Conservation (phyloP, 768 basidiomycete species). For the Hydnomerulius pinastri region DNA sequence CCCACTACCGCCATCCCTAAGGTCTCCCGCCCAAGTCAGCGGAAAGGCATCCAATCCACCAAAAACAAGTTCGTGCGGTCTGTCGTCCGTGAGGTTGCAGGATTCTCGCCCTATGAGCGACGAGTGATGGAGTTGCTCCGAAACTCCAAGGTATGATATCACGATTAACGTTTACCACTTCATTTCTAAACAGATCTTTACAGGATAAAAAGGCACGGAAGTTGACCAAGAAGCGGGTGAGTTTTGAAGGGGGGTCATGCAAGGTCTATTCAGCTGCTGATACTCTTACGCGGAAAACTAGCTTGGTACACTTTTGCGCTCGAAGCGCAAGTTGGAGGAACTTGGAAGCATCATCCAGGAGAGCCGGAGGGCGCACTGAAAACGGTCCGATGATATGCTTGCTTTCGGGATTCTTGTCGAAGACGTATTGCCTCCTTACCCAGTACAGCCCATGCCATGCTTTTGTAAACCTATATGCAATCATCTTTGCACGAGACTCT, state of each 20-base stretch:
- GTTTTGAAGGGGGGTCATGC: conserved; percentile 31
- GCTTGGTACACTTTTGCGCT: conserved; percentile 97
- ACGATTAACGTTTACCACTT: not conserved
- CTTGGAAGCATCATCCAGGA: conserved; percentile 89
- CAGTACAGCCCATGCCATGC: conserved; percentile 10
- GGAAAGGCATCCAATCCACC: conserved; percentile 88
- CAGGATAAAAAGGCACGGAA: conserved; percentile 99
- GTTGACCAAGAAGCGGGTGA: conserved; percentile 98
- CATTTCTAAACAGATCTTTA: conserved; percentile 2
- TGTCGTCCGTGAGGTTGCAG: conserved; percentile 94
- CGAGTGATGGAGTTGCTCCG: conserved; percentile 97
- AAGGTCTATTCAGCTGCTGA: not conserved
- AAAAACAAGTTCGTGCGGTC: conserved; percentile 94
- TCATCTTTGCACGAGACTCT: not conserved
- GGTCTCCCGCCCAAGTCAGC: conserved; percentile 76
- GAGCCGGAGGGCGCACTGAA: conserved; percentile 74
- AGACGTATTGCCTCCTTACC: not conserved
- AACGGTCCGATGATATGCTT: not conserved
- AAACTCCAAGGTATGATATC: conserved; percentile 83
- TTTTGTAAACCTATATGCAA: conserved; percentile 10
- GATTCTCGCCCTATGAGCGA: conserved; percentile 97
- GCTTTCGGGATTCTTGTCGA: not conserved
- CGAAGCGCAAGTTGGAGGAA: conserved; percentile 99
- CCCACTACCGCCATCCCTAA: conserved; percentile 84
- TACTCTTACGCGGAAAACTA: conserved; percentile 29